Percentiles rank a stretch among this genome's conserved stretches.
Evolutionary conservation across 176 grass and related monocot genomes (phyloP).

Genomic region (Luzula sylvatica): DNA sequence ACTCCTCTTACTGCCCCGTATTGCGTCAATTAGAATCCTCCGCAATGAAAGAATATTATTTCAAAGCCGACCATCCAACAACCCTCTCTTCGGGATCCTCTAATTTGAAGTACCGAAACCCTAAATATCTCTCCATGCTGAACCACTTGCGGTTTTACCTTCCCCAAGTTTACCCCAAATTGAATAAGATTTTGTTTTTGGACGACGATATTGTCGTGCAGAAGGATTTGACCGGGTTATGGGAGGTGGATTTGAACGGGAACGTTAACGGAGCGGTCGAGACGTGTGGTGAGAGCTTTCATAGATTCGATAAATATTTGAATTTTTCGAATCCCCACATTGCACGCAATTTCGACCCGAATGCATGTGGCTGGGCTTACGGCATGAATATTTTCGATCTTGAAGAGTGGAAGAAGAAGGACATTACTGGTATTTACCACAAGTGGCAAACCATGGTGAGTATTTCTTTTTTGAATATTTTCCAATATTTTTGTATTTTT

Average conservation of each 20-base stretch:
- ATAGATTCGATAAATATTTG: slow-evolving; percentile 97
- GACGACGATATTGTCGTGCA: slow-evolving; percentile 99
- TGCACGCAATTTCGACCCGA: slow-evolving; percentile 90
- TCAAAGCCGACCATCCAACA: slow-evolving; percentile 87
- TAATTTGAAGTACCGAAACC: slow-evolving; percentile 90
- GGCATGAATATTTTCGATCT: slow-evolving; percentile 99
- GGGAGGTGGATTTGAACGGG: slow-evolving; percentile 92
- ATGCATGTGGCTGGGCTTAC: slow-evolving; percentile 96
- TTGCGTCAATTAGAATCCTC: slow-evolving; percentile 80
- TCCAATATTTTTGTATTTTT: neutral
- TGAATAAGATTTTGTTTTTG: slow-evolving; percentile 97
- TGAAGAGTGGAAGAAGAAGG: slow-evolving; percentile 87
- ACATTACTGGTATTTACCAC: slow-evolving; percentile 98
- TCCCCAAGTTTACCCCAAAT: slow-evolving; percentile 86
- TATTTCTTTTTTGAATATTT: neutral
- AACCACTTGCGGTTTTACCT: slow-evolving; percentile 98
- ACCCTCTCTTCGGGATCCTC: slow-evolving; percentile 76
- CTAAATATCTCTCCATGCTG: slow-evolving; percentile 96
- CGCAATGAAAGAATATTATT: slow-evolving; percentile 98
- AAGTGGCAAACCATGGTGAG: slow-evolving; percentile 91
- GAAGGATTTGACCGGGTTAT: slow-evolving; percentile 98
- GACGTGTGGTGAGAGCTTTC: slow-evolving; percentile 94
- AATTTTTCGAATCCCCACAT: slow-evolving; percentile 99
- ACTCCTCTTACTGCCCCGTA: slow-evolving; percentile 96
- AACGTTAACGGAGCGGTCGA: slow-evolving; percentile 95